Conservation (phyloP, 2,329 filamentous ascomycete species). For the Hyphodiscus sp. region DNA sequence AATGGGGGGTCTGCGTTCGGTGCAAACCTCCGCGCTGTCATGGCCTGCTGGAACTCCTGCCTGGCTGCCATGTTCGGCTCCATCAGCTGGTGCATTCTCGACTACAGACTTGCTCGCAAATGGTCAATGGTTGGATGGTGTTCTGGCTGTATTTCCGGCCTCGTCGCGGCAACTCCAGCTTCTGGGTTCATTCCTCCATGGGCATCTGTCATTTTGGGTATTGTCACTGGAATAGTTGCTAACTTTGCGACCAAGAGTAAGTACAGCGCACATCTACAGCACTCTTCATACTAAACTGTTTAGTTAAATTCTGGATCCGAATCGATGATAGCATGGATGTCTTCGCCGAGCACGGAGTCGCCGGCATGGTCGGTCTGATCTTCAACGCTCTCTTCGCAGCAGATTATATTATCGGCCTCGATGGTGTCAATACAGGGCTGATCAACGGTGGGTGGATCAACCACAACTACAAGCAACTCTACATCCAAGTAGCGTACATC, state of each 20-base stretch:
- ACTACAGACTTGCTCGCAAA: constrained; percentile 65
- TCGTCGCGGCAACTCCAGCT: constrained; percentile 63
- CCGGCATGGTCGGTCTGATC: constrained; percentile 61
- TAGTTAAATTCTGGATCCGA: constrained; percentile 42
- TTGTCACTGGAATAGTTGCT: constrained; percentile 58
- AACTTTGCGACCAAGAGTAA: constrained; percentile 61
- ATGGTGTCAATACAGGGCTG: constrained; percentile 65
- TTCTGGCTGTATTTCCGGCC: constrained; percentile 63
- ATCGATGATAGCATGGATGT: constrained; percentile 69
- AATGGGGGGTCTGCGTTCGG: constrained; percentile 95
- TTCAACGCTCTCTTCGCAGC: constrained; percentile 70
- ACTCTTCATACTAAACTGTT: constrained; percentile 7
- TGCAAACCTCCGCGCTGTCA: constrained; percentile 85
- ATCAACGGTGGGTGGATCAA: constrained; percentile 65
- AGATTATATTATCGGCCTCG: constrained; percentile 65
- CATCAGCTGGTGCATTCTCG: constrained; percentile 90
- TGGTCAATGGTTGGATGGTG: constrained; percentile 63
- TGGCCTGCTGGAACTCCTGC: constrained; percentile 98
- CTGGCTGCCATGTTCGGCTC: constrained; percentile 72
- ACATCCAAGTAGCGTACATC: constrained; percentile 76
- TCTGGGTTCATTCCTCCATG: constrained; percentile 63
- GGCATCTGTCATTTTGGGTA: constrained; percentile 60
- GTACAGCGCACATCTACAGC: constrained; percentile 6
- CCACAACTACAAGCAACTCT: constrained; percentile 66
- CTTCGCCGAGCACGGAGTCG: constrained; percentile 64